Evolutionary conservation across 345 rosid genomes (phyloP).

Genomic region (Citrus medica): DNA sequence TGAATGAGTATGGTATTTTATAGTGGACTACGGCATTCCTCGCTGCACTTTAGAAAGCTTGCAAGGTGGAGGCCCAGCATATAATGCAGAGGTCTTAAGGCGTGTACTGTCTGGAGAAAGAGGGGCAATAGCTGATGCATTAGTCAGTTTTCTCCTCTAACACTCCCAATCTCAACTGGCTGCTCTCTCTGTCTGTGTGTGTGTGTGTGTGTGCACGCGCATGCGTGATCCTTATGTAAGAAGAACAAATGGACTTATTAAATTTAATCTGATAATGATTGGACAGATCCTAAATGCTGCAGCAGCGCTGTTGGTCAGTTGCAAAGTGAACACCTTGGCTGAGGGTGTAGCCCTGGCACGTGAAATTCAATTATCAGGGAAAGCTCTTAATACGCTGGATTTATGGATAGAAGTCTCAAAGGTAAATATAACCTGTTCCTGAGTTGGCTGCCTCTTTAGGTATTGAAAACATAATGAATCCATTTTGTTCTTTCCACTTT

Average conservation of each 20-base stretch:
- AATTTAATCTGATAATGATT: slow-evolving; percentile 12
- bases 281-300: slow-evolving; percentile 92
- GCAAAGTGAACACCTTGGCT: slow-evolving; percentile 46
- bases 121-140: slow-evolving; percentile 80
- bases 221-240: not conserved
- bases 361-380: slow-evolving; percentile 73
- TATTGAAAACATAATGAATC: not conserved
- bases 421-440: slow-evolving; percentile 24
- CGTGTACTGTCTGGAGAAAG: slow-evolving; percentile 71
- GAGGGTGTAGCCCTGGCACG: slow-evolving; percentile 80
- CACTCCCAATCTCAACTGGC: not conserved
- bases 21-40: slow-evolving; percentile 92
- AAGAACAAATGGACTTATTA: not conserved
- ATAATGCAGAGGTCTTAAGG: slow-evolving; percentile 67
- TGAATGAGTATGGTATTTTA: slow-evolving; percentile 9
- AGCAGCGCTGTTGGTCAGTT: slow-evolving; percentile 76
- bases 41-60: slow-evolving; percentile 78
- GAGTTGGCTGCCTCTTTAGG: not conserved
- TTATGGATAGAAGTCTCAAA: slow-evolving; percentile 64
- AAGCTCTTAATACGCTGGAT: slow-evolving; percentile 65
- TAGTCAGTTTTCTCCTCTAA: slow-evolving; percentile 41
- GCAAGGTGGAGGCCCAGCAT: slow-evolving; percentile 74
- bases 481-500: not conserved
- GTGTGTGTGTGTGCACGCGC: no score
- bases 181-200: not conserved